These are phyloP conservation scores for Neltuma alba DNA, from an alignment of 306 rosid species.

Conservation along the genomic window DNA sequence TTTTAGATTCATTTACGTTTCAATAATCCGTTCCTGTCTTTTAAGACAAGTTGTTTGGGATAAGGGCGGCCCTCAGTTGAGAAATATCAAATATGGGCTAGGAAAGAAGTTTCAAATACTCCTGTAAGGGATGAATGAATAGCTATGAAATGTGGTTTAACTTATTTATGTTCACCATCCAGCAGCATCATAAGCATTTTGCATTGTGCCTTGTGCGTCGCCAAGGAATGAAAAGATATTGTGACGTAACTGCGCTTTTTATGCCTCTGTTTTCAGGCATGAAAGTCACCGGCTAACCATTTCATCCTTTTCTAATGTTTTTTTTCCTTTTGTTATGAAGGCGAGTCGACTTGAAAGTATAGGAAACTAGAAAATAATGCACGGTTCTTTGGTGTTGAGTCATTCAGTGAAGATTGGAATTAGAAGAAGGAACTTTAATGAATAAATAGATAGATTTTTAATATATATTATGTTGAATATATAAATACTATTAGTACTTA, in stretches of 20 bases:
- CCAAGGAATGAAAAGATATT: not conserved
- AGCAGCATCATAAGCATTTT: not conserved
- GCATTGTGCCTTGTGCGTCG: not conserved
- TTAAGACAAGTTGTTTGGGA: not conserved
- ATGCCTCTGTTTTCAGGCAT: not conserved
- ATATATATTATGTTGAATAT: too few relatives aligned
- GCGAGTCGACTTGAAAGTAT: too few relatives aligned
- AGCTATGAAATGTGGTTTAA: not conserved
- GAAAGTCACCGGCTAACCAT: not conserved
- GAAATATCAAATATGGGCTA: not conserved
- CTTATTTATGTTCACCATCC: not conserved
- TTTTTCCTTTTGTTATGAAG: too few relatives aligned
- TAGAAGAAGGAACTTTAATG: not conserved
- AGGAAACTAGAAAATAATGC: too few relatives aligned
- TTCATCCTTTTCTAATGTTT: not conserved
- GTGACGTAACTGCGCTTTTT: not conserved
- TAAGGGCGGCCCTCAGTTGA: not conserved
- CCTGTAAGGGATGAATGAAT: not conserved
- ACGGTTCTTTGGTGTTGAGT: not conserved
- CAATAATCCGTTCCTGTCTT: not conserved
- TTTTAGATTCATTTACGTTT: not conserved
- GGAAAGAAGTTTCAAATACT: not conserved
- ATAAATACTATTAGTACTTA: too few relatives aligned
- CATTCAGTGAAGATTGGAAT: not conserved
- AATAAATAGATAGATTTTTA: not conserved